These are phyloP conservation scores for Bassia scoparia DNA, from an alignment of 148 eudicot genomes.

Conservation along the genomic window DNA sequence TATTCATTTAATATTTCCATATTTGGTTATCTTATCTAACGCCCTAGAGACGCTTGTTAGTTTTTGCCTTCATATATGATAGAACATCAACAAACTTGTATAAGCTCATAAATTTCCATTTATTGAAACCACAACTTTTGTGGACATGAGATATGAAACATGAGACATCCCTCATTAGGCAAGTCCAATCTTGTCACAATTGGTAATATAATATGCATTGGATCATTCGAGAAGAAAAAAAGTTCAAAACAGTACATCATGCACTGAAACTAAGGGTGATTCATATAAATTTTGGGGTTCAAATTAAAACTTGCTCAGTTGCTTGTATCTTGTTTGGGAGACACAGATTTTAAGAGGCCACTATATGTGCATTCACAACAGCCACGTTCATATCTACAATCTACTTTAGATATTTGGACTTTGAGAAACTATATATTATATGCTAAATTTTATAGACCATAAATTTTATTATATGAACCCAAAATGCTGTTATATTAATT, in stretches of 20 bases:
- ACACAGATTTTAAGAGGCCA: slow-evolving; percentile 14
- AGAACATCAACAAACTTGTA: too few species aligned
- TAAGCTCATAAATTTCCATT: too few species aligned
- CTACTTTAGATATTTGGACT: not conserved
- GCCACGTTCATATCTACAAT: slow-evolving; percentile 11
- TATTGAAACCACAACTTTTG: slow-evolving; percentile 3
- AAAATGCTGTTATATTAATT: not conserved
- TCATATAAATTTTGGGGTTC: not conserved
- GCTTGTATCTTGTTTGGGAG: slow-evolving; percentile 6
- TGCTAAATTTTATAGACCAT: not conserved
- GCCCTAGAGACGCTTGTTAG: too few species aligned
- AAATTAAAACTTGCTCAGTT: slow-evolving; percentile 1
- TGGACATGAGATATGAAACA: not conserved
- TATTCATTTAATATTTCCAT: too few species aligned
- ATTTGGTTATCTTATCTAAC: too few species aligned
- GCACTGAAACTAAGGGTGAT: not conserved
- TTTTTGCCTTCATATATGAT: too few species aligned
- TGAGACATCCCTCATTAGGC: not conserved
- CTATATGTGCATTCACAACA: slow-evolving; percentile 7
- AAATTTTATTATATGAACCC: not conserved
- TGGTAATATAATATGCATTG: not conserved
- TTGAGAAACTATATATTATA: not conserved
- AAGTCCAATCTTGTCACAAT: not conserved
- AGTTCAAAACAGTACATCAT: not conserved
- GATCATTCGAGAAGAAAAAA: not conserved